Evolutionary conservation across 2,329 filamentous ascomycete genomes (phyloP), one percentile per base, ranked within the genome.

Genomic region (Reticulascus tulasneorum): DNA sequence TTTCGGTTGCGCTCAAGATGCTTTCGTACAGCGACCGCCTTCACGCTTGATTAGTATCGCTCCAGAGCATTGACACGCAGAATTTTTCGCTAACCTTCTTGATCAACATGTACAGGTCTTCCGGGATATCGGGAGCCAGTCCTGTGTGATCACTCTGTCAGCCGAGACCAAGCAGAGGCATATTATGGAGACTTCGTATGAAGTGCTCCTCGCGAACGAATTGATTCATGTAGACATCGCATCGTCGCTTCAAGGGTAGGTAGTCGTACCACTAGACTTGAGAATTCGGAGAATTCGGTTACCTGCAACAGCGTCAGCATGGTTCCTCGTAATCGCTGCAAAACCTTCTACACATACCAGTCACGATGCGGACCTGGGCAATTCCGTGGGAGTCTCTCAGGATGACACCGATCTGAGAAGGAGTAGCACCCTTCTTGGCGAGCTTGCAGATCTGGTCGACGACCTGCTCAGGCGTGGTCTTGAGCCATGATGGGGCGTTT

Each of bases 21-120:
- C 87, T 98, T 98, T 77, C 93, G 91, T 77, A 98, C 93, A 66
- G 90, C 85, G 59, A 96, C 90, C 59, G 90, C 90, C 89, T 9
- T 29, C 4, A 17, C n/a, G 9, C n/a, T 17, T 13, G 7, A 23
- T 42, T 29, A 42, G 13, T 27, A 22, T 22, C 24, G 32, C 28
- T 33, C 40, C 25, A 12, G 20, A 18, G 23, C 10, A 23, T 18
- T 23, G 16, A 15, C 29, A 39, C 38, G 12, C 35, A 25, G 22
- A 15, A 27, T 5, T 29, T n/a, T 32, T 33, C 4, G 37, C 59
- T 44, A 66, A 94, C 91, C 89, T 98, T 98, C 86, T 96, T 96
- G 87, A 97, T 97, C 70, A 97, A 79, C 86, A 95, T 94, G 85
- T 97, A 98, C 56, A 97, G 85, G 74, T 98, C 93, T 83, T 98